phyloP scores from a whole-genome alignment of 192 early-diverging fungal genomes.

The Entomortierella beljakovae region DNA sequence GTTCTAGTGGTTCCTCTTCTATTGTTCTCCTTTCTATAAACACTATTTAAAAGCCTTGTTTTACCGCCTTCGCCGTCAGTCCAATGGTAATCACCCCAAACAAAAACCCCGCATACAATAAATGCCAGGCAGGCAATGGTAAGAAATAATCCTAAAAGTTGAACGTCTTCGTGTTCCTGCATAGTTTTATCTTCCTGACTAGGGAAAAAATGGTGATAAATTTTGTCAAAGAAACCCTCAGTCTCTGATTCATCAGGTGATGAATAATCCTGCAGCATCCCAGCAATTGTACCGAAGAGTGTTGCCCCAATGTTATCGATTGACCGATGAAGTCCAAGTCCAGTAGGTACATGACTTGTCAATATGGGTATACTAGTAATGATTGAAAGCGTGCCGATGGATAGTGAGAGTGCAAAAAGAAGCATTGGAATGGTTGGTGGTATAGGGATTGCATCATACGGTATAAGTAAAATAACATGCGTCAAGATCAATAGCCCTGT shows the following conservation, averaged over 20 bases:
- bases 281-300: constrained; percentile 50
- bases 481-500: constrained; percentile 34
- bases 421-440: constrained; percentile 57
- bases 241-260: constrained; percentile 15
- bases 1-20: not conserved
- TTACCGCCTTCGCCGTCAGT: constrained; percentile 52
- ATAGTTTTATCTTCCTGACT: constrained; percentile 13
- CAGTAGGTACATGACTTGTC: constrained; percentile 58
- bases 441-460: constrained; percentile 21
- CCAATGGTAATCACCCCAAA: constrained; percentile 54
- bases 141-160: constrained; percentile 43
- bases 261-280: constrained; percentile 50
- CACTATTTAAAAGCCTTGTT: constrained; percentile 39
- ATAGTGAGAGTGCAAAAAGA: constrained; percentile 52
- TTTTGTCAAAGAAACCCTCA: constrained; percentile 40
- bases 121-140: constrained; percentile 11
- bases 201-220: constrained; percentile 49
- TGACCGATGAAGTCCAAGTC: constrained; percentile 52
- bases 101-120: constrained; percentile 35
- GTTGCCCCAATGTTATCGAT: constrained; percentile 62
- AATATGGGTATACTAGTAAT: constrained; percentile 57
- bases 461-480: constrained; percentile 28
- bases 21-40: constrained; percentile 16
- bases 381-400: constrained; percentile 51
- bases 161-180: constrained; percentile 37